Evolutionary conservation across 371 early-diverging fungal genomes (phyloP), one percentile per base, ranked within the genome.

Genomic region (Syncephalastrum sp.): DNA sequence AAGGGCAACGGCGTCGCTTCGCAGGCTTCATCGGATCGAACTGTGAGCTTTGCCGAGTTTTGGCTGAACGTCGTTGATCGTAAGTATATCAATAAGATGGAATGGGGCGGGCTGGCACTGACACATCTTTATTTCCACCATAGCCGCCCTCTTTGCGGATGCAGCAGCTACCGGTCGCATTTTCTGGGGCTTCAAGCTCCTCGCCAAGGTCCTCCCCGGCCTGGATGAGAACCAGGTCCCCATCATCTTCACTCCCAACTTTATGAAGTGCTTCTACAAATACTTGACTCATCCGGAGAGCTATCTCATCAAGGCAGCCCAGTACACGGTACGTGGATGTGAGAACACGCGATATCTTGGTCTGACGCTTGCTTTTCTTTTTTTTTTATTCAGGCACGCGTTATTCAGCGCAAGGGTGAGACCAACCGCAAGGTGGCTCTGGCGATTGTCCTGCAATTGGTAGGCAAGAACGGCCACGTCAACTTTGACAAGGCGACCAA

Each of bases 181-280:
- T 64, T 92, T 77, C 76, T 86, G 95, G 84, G 96, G 94, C 17
- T 91, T 94, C 75, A 85, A 87, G 57, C 68, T 94, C 21, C 84
- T 95, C 43, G 84, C 88, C 58, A 80, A 81, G 53, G 77, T 86
- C 4, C 69, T 94, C 60, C 83, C 84, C 17, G 74, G 74, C 25
- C 73, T 93, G 47, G 69, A 77, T 21, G 65, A 81, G 44, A 81
- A 86, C 5, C 82, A 83, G 55, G 78, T 92, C 60, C 85, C 92
- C 0, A 66, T 85, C 55, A 69, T 95, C 42, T 90, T 95, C 67
- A 91, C 93, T 42, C 82, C 82, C 19, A 88, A 90, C 70, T 85
- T 94, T 58, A 84, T 94, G 84, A 84, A 89, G 23, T 80, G 84
- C 42, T 82, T 95, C 54, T 90, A 92, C 55, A 90, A 92, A 72